Conservation (phyloP, 108 stramenopile genomes). For the Cyclotella baltica region DNA sequence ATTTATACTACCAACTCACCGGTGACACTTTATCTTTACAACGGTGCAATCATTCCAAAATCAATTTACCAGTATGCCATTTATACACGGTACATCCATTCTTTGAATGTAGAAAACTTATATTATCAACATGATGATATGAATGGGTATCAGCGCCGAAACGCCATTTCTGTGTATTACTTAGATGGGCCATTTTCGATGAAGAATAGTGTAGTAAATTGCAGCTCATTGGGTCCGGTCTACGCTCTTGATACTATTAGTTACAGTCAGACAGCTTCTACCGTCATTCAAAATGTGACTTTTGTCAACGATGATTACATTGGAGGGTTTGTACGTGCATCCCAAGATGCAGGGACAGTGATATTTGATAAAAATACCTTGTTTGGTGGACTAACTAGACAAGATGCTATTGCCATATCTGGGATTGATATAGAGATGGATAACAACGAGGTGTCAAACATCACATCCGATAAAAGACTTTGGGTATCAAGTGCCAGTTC, state of each 20-base stretch:
- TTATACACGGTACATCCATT: neutral
- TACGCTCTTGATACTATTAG: neutral
- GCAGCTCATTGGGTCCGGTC: neutral
- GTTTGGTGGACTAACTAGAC: neutral
- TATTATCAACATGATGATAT: neutral
- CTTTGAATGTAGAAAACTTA: slow-evolving; percentile 1
- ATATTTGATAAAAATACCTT: neutral
- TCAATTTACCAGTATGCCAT: neutral
- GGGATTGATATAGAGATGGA: neutral
- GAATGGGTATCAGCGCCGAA: neutral
- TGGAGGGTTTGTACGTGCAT: neutral
- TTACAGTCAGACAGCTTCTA: neutral
- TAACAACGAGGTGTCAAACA: slow-evolving; percentile 1
- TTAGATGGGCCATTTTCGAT: neutral
- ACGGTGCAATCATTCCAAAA: neutral
- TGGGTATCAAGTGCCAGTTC: neutral
- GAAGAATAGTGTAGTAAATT: slow-evolving; percentile 15
- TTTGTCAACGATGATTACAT: neutral
- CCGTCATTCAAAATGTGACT: neutral
- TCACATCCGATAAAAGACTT: neutral
- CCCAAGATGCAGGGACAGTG: neutral
- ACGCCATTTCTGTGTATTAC: neutral
- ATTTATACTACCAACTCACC: neutral
- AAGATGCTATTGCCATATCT: neutral
- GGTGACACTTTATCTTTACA: neutral